Conservation (phyloP, 202 grass and related monocot genomes). For the Saccharum hybrid region DNA sequence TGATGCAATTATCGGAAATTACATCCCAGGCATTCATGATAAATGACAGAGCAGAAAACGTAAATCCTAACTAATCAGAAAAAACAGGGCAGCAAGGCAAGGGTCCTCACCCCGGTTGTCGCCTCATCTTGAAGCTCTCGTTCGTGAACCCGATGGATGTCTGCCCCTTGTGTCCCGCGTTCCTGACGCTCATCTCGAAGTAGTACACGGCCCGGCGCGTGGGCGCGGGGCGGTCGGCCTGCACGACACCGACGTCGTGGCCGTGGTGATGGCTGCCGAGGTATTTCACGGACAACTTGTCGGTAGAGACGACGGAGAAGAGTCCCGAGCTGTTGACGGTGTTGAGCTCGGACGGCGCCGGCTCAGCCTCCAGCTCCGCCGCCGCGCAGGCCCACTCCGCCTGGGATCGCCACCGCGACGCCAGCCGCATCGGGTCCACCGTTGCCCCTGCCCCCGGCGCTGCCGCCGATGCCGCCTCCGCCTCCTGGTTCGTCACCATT, state of each 20-base stretch:
- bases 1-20: not conserved
- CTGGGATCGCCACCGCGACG: constrained; percentile 82
- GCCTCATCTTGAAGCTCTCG: constrained; percentile 81
- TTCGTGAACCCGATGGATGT: constrained; percentile 81
- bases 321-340: constrained; percentile 91
- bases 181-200: constrained; percentile 90
- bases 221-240: constrained; percentile 76
- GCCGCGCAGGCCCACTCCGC: constrained; percentile 61
- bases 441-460: constrained; percentile 27
- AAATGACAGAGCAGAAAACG: not conserved
- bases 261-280: constrained; percentile 56
- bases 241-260: constrained; percentile 87
- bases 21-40: not conserved
- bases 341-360: constrained; percentile 83
- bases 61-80: not conserved
- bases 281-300: constrained; percentile 87
- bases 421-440: constrained; percentile 69
- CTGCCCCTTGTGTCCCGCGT: constrained; percentile 72
- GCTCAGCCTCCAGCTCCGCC: constrained; percentile 66
- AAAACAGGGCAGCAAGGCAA: constrained; percentile 22
- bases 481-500: constrained; percentile 69
- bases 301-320: constrained; percentile 79
- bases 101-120: constrained; percentile 74
- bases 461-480: constrained; percentile 24
- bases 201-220: constrained; percentile 74